Percentiles rank a stretch among this genome's conserved stretches.
These are phyloP conservation scores for Yarrowia hollandica DNA, from an alignment of 805 yeast species.

Conservation along the genomic window DNA sequence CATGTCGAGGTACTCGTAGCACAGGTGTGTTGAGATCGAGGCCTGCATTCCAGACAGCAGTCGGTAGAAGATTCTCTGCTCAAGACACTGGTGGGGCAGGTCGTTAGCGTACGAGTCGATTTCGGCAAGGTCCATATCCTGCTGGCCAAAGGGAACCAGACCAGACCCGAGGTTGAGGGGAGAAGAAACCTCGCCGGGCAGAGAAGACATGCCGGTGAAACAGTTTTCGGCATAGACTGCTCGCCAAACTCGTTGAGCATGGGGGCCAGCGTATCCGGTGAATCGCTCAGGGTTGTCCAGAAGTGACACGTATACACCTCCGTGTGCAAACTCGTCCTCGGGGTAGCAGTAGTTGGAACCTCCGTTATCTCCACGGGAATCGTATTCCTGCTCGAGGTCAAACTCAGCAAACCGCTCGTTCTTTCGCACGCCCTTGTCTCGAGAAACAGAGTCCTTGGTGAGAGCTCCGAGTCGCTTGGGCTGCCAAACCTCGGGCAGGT, in stretches of 20 bases:
- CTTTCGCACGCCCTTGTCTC: slow-evolving; percentile 34
- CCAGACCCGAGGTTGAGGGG: slow-evolving; percentile 28
- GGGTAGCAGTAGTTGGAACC: slow-evolving; percentile 44
- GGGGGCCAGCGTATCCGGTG: slow-evolving; percentile 94
- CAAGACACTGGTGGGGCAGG: slow-evolving; percentile 64
- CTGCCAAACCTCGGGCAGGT: slow-evolving; percentile 69
- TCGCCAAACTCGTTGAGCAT: slow-evolving; percentile 88
- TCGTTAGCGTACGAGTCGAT: slow-evolving; percentile 39
- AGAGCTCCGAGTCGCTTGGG: slow-evolving; percentile 67
- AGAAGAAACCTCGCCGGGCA: slow-evolving; percentile 15
- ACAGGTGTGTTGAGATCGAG: slow-evolving; percentile 87
- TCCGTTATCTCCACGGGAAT: slow-evolving; percentile 32
- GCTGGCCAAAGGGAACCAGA: slow-evolving; percentile 33
- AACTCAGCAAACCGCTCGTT: slow-evolving; percentile 34
- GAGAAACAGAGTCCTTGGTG: slow-evolving; percentile 42
- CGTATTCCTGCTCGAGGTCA: slow-evolving; percentile 45
- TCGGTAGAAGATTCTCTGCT: slow-evolving; percentile 84
- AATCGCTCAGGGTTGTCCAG: slow-evolving; percentile 91
- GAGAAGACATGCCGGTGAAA: slow-evolving; percentile 50
- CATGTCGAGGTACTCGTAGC: slow-evolving; percentile 75
- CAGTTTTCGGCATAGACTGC: slow-evolving; percentile 92
- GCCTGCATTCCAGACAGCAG: slow-evolving; percentile 93
- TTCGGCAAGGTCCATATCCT: slow-evolving; percentile 35
- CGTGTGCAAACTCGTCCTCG: slow-evolving; percentile 43
- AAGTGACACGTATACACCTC: slow-evolving; percentile 75